Evolutionary conservation across 1,139 yeast species (phyloP).

Genomic region (Blastobotrys apis): DNA sequence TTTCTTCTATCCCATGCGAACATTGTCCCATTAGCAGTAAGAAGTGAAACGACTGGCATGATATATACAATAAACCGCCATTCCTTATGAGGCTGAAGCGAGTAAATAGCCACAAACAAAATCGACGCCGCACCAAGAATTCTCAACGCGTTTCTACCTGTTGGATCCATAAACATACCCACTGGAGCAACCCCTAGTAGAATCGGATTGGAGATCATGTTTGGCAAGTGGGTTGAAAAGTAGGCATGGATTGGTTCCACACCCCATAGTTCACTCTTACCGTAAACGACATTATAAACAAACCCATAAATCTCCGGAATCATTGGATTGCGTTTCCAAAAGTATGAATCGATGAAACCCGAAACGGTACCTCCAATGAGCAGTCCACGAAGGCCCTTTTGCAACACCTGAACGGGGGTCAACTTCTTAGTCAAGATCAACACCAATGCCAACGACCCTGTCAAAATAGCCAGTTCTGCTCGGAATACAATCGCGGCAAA

Average conservation of each 20-base stretch:
- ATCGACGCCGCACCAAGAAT: constrained; percentile 46
- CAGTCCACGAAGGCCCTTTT: constrained; percentile 51
- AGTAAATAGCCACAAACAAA: constrained; percentile 55
- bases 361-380: constrained; percentile 50
- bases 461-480: constrained; percentile 63
- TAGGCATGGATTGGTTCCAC: constrained; percentile 69
- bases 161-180: constrained; percentile 39
- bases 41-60: constrained; percentile 60
- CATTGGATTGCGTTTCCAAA: constrained; percentile 51
- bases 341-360: constrained; percentile 60
- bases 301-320: constrained; percentile 77
- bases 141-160: constrained; percentile 33
- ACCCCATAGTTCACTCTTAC: constrained; percentile 80
- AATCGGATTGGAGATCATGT: constrained; percentile 57
- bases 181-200: constrained; percentile 45
- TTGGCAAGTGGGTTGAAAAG: constrained; percentile 55
- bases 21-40: constrained; percentile 10
- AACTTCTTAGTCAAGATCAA: constrained; percentile 39
- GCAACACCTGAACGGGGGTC: constrained; percentile 37
- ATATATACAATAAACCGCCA: constrained; percentile 85
- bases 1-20: constrained; percentile 6
- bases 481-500: constrained; percentile 68
- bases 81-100: constrained; percentile 88
- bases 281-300: constrained; percentile 65
- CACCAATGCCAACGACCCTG: constrained; percentile 43